Percentiles rank a stretch among this genome's conserved stretches.
These are phyloP conservation scores for Cladophialophora chaetospira DNA, from an alignment of 2,329 filamentous ascomycete species.

Conservation along the genomic window DNA sequence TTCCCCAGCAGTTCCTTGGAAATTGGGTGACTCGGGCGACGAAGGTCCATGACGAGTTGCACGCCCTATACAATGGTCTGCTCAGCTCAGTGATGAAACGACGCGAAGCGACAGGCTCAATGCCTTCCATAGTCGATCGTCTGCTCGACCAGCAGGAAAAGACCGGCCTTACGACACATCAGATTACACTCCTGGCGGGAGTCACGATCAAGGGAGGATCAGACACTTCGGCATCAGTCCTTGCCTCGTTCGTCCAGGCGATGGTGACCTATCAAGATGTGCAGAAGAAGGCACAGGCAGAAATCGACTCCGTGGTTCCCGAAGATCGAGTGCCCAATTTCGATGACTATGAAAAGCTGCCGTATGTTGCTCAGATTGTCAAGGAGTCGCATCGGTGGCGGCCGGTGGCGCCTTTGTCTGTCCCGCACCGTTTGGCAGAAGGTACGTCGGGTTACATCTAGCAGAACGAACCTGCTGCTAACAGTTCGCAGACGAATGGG, in stretches of 20 bases:
- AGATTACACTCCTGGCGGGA: constrained; percentile 42
- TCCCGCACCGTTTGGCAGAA: constrained; percentile 47
- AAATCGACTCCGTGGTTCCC: constrained; percentile 45
- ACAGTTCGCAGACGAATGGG: constrained; percentile 36
- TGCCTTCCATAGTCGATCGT: constrained; percentile 43
- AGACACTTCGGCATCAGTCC: constrained; percentile 45
- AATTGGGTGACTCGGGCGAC: constrained; percentile 44
- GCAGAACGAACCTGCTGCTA: constrained; percentile 17
- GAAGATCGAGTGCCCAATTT: constrained; percentile 37
- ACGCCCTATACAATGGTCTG: constrained; percentile 43
- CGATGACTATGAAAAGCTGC: constrained; percentile 36
- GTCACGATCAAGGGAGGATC: constrained; percentile 40
- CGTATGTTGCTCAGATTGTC: constrained; percentile 39
- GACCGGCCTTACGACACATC: constrained; percentile 39
- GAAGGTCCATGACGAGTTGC: constrained; percentile 46
- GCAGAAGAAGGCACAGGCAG: constrained; percentile 47
- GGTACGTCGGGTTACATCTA: constrained; percentile 18
- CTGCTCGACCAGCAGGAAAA: constrained; percentile 42
- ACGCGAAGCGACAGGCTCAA: constrained; percentile 32
- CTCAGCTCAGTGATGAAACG: constrained; percentile 39
- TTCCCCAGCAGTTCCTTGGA: constrained; percentile 46
- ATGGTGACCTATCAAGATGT: constrained; percentile 51
- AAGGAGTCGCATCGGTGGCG: constrained; percentile 43
- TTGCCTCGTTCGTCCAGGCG: constrained; percentile 51
- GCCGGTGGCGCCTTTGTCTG: constrained; percentile 48